phyloP scores from a whole-genome alignment of 108 stramenopile species.

The Conticribra guillardii region DNA sequence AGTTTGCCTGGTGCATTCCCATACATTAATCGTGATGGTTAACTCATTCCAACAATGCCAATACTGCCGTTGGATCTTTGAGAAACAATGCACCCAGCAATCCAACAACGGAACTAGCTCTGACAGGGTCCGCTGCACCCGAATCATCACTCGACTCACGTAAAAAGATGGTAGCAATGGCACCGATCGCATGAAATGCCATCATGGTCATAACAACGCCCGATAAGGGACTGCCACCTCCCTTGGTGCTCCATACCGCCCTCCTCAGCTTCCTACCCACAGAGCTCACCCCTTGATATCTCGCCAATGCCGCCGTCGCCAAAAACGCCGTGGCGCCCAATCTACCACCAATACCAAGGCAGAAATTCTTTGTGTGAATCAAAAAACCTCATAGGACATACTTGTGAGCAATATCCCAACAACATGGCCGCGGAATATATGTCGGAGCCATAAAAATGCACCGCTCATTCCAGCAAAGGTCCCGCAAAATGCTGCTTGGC shows the following conservation, averaged over 20 bases:
- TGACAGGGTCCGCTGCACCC: conserved; percentile 61
- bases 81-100: conserved; percentile 53
- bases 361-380: conserved; percentile 50
- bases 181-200: conserved; percentile 55
- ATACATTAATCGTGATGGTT: conserved; percentile 65
- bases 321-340: conserved; percentile 64
- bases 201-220: conserved; percentile 37
- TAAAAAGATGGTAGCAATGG: conserved; percentile 63
- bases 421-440: conserved; percentile 24
- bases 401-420: conserved; percentile 52
- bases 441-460: conserved; percentile 26
- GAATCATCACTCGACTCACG: conserved; percentile 63
- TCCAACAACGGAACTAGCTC: conserved; percentile 61
- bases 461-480: conserved; percentile 67
- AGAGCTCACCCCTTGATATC: conserved; percentile 38
- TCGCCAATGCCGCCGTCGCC: conserved; percentile 51
- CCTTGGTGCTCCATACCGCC: conserved; percentile 31
- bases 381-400: conserved; percentile 49
- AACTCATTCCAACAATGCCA: conserved; percentile 62
- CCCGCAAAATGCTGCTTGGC: conserved; percentile 66
- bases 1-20: conserved; percentile 38
- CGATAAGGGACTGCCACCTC: conserved; percentile 18
- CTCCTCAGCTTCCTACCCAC: conserved; percentile 45
- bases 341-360: conserved; percentile 56
- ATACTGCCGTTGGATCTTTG: conserved; percentile 48